Percentiles rank a stretch among this genome's conserved stretches.
These are phyloP conservation scores for Ceratobasidium sp. DNA, from an alignment of 1,284 basidiomycete genomes.

Conservation along the genomic window DNA sequence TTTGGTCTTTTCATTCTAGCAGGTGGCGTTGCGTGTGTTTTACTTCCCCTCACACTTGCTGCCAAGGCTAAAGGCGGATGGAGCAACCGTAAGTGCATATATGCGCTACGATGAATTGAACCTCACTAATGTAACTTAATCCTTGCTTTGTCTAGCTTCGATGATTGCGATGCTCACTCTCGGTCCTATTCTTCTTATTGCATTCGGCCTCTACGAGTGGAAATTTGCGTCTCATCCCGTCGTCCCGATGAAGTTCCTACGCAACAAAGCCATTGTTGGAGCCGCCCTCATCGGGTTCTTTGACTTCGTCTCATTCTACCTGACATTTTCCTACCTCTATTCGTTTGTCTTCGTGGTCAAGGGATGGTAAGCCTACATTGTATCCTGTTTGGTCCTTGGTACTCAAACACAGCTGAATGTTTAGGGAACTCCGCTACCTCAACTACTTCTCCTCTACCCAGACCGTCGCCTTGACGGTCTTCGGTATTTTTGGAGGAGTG, in stretches of 20 bases:
- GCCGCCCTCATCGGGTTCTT: slow-evolving; percentile 74
- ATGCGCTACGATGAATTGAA: slow-evolving; percentile 8
- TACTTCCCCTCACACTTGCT: slow-evolving; percentile 73
- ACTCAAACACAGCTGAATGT: slow-evolving; percentile 52
- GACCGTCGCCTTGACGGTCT: slow-evolving; percentile 71
- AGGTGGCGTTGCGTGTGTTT: slow-evolving; percentile 67
- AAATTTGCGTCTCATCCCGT: slow-evolving; percentile 63
- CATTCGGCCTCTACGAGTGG: slow-evolving; percentile 60
- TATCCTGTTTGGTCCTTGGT: slow-evolving; percentile 57
- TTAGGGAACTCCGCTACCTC: slow-evolving; percentile 52
- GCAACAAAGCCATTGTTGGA: slow-evolving; percentile 67
- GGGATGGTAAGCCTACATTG: slow-evolving; percentile 58
- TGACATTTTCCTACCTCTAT: slow-evolving; percentile 69
- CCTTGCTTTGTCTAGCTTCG: slow-evolving; percentile 56
- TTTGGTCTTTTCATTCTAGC: slow-evolving; percentile 75
- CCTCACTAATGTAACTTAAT: neutral
- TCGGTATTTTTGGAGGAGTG: slow-evolving; percentile 70
- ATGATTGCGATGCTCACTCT: slow-evolving; percentile 67
- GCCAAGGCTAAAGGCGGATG: slow-evolving; percentile 58
- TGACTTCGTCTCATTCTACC: slow-evolving; percentile 75
- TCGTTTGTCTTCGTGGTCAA: slow-evolving; percentile 71
- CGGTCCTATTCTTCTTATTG: slow-evolving; percentile 60
- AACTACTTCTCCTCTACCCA: slow-evolving; percentile 51
- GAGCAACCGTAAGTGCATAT: slow-evolving; percentile 57
- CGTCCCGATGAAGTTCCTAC: slow-evolving; percentile 65